These are phyloP conservation scores for Amanita rimosa DNA, from an alignment of 768 basidiomycete genomes.

Conservation along the genomic window DNA sequence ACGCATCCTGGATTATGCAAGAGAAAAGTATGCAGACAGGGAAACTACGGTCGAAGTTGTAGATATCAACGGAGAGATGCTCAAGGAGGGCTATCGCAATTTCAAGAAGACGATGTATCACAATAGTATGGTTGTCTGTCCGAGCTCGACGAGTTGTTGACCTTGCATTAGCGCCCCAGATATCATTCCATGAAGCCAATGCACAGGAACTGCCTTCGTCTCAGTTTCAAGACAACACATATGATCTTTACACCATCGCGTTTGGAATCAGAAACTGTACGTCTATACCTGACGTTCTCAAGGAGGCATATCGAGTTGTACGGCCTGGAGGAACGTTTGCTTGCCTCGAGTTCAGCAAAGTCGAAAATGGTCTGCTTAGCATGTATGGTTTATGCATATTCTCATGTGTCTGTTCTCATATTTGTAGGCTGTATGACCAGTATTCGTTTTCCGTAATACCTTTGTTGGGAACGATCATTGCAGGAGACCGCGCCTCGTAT, in stretches of 20 bases:
- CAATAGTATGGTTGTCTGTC: conserved; percentile 52
- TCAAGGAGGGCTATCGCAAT: conserved; percentile 79
- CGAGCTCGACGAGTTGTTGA: neutral
- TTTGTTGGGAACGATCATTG: conserved; percentile 90
- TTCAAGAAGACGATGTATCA: conserved; percentile 99
- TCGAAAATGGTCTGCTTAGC: conserved; percentile 77
- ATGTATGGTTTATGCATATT: conserved; percentile 42
- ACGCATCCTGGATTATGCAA: conserved; percentile 82
- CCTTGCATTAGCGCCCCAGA: conserved; percentile 62
- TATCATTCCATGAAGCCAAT: conserved; percentile 88
- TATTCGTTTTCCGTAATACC: conserved; percentile 97
- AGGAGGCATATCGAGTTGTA: conserved; percentile 86
- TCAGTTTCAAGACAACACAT: conserved; percentile 69
- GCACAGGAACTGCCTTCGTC: conserved; percentile 66
- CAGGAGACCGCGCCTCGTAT: conserved; percentile 89
- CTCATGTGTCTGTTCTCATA: conserved; percentile 1
- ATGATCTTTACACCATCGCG: conserved; percentile 96
- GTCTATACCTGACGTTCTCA: conserved; percentile 75
- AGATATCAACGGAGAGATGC: conserved; percentile 94
- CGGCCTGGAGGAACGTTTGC: conserved; percentile 95
- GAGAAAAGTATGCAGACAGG: conserved; percentile 82
- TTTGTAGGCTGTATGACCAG: conserved; percentile 73
- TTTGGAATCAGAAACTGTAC: conserved; percentile 99
- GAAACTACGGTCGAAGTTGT: conserved; percentile 84
- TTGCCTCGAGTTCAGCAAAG: conserved; percentile 92